Conservation (phyloP, 371 early-diverging fungal genomes). For the Nosema muscidifuracis region DNA sequence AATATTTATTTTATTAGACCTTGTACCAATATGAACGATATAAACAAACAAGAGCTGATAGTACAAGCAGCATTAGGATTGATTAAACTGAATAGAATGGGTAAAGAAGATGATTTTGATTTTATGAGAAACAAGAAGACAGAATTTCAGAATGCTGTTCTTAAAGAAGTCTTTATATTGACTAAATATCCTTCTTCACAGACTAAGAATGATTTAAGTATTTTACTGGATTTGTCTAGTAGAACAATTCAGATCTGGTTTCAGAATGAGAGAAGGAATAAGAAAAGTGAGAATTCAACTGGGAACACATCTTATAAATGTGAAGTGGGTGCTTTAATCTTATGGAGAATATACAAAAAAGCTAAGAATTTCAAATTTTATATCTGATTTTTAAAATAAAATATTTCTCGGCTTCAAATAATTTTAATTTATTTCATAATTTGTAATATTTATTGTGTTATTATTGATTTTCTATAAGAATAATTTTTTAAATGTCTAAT, state of each 20-base stretch:
- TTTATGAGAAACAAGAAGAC: conserved; percentile 36
- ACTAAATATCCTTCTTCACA: conserved; percentile 51
- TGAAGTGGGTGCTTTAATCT: background rate
- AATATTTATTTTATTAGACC: too few species aligned
- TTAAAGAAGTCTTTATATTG: conserved; percentile 47
- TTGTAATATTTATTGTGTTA: too few species aligned
- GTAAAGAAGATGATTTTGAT: background rate
- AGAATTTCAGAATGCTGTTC: conserved; percentile 40
- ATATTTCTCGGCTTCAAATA: too few species aligned
- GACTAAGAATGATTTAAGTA: conserved; percentile 50
- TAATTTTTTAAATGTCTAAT: too few species aligned
- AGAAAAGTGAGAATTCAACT: background rate
- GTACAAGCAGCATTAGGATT: conserved; percentile 42
- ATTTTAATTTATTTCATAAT: too few species aligned
- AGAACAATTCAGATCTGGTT: conserved; percentile 59
- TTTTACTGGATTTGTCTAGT: conserved; percentile 40
- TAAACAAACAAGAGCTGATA: conserved; percentile 1
- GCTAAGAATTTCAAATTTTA: conserved; percentile 1
- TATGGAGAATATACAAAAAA: conserved; percentile 3
- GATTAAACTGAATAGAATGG: conserved; percentile 33
- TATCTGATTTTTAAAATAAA: too few species aligned
- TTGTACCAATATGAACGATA: background rate
- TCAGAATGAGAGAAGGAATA: conserved; percentile 51
- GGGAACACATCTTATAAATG: background rate
- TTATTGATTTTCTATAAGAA: too few species aligned